These are phyloP conservation scores for Monilinia fructicola DNA, from an alignment of 2,329 filamentous ascomycete species.

Conservation along the genomic window DNA sequence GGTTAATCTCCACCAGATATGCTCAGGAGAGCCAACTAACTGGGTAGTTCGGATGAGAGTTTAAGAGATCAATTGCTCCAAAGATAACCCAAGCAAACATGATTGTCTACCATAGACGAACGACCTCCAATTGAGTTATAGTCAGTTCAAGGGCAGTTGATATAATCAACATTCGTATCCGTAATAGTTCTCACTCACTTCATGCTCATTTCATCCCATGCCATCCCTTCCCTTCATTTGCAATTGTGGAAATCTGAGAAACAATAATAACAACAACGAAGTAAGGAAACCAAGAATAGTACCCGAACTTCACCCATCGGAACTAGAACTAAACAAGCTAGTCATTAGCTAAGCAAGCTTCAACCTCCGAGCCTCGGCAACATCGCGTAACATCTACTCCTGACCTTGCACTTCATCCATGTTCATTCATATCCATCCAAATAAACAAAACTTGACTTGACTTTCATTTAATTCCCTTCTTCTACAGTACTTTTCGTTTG, in stretches of 20 bases:
- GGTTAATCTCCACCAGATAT: not conserved
- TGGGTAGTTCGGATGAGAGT: not conserved
- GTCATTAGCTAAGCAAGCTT: not conserved
- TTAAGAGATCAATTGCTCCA: not conserved
- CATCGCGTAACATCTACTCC: constrained; percentile 17
- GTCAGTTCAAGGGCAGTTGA: not conserved
- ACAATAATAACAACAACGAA: not conserved
- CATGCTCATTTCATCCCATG: not conserved
- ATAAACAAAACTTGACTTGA: constrained; percentile 1
- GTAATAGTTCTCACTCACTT: not conserved
- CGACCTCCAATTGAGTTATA: not conserved
- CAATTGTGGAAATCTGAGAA: not conserved
- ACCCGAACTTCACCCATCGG: not conserved
- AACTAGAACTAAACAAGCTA: not conserved
- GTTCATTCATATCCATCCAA: constrained; percentile 6
- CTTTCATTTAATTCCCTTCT: not conserved
- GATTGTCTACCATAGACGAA: not conserved
- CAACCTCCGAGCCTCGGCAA: constrained; percentile 22
- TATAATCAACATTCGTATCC: not conserved
- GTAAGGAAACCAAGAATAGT: not conserved
- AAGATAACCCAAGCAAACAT: not conserved
- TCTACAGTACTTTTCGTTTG: not conserved
- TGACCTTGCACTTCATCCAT: constrained; percentile 10
- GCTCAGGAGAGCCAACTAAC: not conserved
- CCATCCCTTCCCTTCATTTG: not conserved